Conservation (phyloP, 2,329 filamentous ascomycete genomes). For the Arthrobotrys sphaeroides region DNA sequence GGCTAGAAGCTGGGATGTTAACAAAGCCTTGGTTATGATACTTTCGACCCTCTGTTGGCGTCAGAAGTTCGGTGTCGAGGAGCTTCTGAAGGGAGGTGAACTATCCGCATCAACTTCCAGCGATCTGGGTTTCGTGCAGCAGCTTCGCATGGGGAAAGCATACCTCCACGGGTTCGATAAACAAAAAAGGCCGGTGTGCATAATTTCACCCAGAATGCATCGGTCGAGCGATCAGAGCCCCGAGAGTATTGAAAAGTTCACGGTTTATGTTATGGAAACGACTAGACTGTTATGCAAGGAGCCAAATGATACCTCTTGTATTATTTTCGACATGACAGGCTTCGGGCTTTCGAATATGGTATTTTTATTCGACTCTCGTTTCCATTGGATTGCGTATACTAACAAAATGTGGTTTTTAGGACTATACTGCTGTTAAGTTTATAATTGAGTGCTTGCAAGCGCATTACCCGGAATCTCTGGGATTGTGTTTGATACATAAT, state of each 20-base stretch:
- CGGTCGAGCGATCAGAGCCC: conserved; percentile 82
- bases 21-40: conserved; percentile 91
- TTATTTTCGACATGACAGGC: conserved; percentile 94
- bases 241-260: conserved; percentile 83
- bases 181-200: conserved; percentile 82
- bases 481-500: conserved; percentile 90
- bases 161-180: conserved; percentile 89
- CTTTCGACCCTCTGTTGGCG: conserved; percentile 93
- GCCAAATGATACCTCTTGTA: conserved; percentile 88
- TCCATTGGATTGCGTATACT: too few species aligned
- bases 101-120: conserved; percentile 71
- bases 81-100: conserved; percentile 83
- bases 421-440: conserved; percentile 95
- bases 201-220: conserved; percentile 84
- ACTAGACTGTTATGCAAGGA: conserved; percentile 79
- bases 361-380: too few species aligned
- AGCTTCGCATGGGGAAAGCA: conserved; percentile 90
- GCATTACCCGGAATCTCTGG: conserved; percentile 94
- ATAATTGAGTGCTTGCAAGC: conserved; percentile 99
- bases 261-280: conserved; percentile 92
- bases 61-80: conserved; percentile 82
- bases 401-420: conserved; percentile 66
- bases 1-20: conserved; percentile 94
- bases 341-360: conserved; percentile 96
- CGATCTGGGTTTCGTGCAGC: conserved; percentile 77